These are phyloP conservation scores for Botrytis galanthina DNA, from an alignment of 2,329 filamentous ascomycete species.

Conservation along the genomic window DNA sequence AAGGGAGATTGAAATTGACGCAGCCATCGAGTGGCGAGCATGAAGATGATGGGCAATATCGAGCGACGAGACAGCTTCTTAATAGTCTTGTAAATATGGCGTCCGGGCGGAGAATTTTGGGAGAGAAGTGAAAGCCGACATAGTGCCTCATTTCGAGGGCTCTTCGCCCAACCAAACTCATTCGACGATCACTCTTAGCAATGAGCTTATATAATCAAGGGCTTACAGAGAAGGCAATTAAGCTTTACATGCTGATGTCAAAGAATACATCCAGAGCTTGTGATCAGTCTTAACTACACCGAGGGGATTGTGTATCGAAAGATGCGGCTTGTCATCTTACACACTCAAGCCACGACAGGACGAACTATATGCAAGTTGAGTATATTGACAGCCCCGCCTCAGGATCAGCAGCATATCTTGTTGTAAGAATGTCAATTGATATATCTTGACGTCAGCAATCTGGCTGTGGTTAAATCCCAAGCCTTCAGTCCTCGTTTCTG, in stretches of 20 bases:
- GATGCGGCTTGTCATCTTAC: not conserved
- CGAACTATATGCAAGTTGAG: no score
- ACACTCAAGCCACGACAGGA: not conserved
- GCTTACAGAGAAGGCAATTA: not conserved
- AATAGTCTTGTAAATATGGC: constrained; percentile 30
- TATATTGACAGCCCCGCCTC: not conserved
- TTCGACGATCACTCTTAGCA: not conserved
- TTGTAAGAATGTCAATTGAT: no score
- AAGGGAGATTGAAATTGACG: constrained; percentile 44
- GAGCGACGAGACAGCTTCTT: constrained; percentile 30
- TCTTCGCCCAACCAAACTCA: not conserved
- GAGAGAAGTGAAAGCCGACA: not conserved
- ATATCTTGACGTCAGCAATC: not conserved
- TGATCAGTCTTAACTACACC: not conserved
- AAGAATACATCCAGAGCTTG: not conserved
- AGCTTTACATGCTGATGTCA: not conserved
- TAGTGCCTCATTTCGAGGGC: not conserved
- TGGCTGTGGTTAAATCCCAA: not conserved
- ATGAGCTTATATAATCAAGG: not conserved
- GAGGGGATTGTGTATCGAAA: not conserved
- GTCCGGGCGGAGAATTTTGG: constrained; percentile 21
- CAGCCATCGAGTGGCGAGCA: constrained; percentile 23
- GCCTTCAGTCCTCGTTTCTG: not conserved
- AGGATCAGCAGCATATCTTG: not conserved
- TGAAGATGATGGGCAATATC: constrained; percentile 25